These are phyloP conservation scores for Priceomyces fermenticarens DNA, from an alignment of 805 yeast genomes.

Conservation along the genomic window DNA sequence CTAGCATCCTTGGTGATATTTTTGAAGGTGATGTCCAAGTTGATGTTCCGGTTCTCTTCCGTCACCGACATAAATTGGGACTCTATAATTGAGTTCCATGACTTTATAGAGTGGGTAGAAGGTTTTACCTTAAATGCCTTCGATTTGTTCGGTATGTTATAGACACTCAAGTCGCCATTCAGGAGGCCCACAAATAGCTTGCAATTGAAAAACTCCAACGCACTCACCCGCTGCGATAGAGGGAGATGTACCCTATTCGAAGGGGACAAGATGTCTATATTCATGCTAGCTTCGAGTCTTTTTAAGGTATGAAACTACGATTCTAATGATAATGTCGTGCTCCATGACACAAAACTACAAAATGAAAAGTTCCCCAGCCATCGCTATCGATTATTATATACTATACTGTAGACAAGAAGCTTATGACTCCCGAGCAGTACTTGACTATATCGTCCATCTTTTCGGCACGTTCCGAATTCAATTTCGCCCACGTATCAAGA, in stretches of 20 bases:
- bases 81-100: conserved; percentile 23
- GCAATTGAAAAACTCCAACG: conserved; percentile 17
- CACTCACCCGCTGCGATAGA: conserved; percentile 16
- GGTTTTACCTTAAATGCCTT: conserved; percentile 6
- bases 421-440: conserved; percentile 77
- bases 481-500: conserved; percentile 47
- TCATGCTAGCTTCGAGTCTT: conserved; percentile 24
- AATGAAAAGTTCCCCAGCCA: neutral
- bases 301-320: no score
- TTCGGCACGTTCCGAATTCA: conserved; percentile 39
- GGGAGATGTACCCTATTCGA: conserved; percentile 30
- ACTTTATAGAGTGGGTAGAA: neutral
- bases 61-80: conserved; percentile 19
- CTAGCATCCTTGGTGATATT: conserved; percentile 15
- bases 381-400: neutral
- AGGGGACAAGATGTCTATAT: conserved; percentile 38
- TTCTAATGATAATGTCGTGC: no score
- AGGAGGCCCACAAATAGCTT: conserved; percentile 29
- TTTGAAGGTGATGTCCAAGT: conserved; percentile 17
- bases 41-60: conserved; percentile 13
- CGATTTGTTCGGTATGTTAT: conserved; percentile 13
- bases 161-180: conserved; percentile 34
- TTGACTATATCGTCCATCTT: conserved; percentile 66
- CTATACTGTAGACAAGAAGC: conserved; percentile 50
- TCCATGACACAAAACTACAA: no score